phyloP scores from a whole-genome alignment of 2,329 filamentous ascomycete species.

The Colletotrichum trifolii region DNA sequence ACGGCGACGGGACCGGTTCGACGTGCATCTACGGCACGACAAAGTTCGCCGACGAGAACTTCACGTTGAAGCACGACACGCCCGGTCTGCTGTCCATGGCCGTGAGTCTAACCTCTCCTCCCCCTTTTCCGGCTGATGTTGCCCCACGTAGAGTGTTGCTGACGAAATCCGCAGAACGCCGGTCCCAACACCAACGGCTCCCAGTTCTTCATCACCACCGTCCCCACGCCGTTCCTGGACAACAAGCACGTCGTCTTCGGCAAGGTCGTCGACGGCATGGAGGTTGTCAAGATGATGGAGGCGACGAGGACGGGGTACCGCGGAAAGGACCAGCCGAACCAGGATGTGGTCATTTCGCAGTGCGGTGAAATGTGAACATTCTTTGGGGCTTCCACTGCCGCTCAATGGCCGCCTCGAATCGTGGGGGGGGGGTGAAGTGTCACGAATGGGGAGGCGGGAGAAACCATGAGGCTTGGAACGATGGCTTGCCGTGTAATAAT shows the following conservation, averaged over 20 bases:
- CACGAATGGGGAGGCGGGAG: too few relatives aligned
- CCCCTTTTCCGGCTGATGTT: constrained; percentile 1
- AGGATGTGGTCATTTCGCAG: constrained; percentile 85
- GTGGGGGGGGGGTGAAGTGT: too few relatives aligned
- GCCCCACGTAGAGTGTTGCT: not conserved
- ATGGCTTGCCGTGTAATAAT: too few relatives aligned
- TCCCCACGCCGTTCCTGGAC: constrained; percentile 87
- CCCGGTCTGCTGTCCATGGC: constrained; percentile 93
- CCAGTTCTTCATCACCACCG: constrained; percentile 97
- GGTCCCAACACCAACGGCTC: constrained; percentile 93
- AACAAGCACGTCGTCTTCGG: constrained; percentile 97
- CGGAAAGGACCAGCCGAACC: constrained; percentile 81
- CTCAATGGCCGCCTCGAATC: too few relatives aligned
- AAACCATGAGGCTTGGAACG: too few relatives aligned
- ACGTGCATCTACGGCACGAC: constrained; percentile 88
- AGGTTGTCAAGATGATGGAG: constrained; percentile 93
- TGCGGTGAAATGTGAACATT: constrained; percentile 87
- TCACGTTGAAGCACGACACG: constrained; percentile 79
- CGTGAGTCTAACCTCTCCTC: constrained; percentile 63
- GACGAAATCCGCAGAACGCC: constrained; percentile 71
- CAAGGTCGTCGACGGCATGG: constrained; percentile 88
- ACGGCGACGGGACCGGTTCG: constrained; percentile 91
- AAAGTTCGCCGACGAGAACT: constrained; percentile 92
- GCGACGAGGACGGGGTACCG: constrained; percentile 82
- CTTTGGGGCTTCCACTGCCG: not conserved